Percentiles rank a stretch among this genome's conserved stretches.
Evolutionary conservation across 2,329 filamentous ascomycete species (phyloP).

Genomic region (Fusarium coffeatum): DNA sequence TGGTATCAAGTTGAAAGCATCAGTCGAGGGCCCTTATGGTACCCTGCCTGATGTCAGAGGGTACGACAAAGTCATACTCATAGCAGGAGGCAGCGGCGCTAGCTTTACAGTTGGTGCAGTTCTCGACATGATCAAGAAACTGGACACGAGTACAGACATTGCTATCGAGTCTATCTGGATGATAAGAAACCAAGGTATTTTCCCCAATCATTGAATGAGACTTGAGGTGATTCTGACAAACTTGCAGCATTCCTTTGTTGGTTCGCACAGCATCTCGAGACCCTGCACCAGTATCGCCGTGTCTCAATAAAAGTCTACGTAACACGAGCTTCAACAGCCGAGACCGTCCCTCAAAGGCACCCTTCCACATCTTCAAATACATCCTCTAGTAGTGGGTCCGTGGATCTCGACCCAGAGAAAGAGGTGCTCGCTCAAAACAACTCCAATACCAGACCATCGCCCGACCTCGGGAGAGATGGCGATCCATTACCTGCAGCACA

Average conservation of each 20-base stretch:
- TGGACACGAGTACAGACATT: constrained; percentile 35
- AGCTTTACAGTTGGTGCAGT: constrained; percentile 63
- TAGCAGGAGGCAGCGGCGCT: constrained; percentile 71
- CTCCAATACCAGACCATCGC: constrained; percentile 5
- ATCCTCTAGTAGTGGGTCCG: constrained; percentile 15
- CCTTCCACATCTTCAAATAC: constrained; percentile 19
- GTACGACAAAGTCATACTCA: constrained; percentile 67
- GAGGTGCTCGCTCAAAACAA: neutral
- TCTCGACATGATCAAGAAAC: constrained; percentile 51
- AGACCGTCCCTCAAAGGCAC: constrained; percentile 12
- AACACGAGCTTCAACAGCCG: constrained; percentile 44
- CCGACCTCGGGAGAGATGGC: constrained; percentile 37
- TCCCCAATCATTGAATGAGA: accelerated
- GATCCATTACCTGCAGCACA: constrained; percentile 1
- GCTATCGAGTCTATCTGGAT: constrained; percentile 56
- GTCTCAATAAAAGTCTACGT: constrained; percentile 52
- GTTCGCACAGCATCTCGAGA: constrained; percentile 53
- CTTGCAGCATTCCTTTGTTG: constrained; percentile 52
- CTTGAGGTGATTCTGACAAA: neutral
- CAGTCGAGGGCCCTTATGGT: constrained; percentile 70
- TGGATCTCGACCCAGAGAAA: constrained; percentile 26
- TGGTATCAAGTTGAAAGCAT: constrained; percentile 60
- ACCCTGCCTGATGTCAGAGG: constrained; percentile 62
- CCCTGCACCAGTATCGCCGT: constrained; percentile 47
- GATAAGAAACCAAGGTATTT: constrained; percentile 51